A percentile compares a stretch with the other conserved stretches of the same genome.
Conservation (phyloP, 164 flowering plant species). For the Umbellularia californica region DNA sequence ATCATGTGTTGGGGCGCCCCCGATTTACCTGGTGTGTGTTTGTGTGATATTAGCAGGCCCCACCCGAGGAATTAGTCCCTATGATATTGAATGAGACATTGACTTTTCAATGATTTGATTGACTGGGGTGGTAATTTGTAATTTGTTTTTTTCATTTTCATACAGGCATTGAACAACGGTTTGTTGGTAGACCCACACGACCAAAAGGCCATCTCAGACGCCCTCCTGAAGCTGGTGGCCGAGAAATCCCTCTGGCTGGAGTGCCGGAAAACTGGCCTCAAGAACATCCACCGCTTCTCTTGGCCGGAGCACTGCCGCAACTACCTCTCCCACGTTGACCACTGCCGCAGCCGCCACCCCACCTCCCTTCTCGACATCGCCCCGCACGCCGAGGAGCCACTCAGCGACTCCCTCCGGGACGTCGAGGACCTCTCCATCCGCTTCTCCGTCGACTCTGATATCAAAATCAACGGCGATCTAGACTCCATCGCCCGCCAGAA, state of each 20-base stretch:
- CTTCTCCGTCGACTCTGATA: conserved; percentile 63
- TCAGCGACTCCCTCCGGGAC: conserved; percentile 75
- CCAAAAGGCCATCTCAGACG: conserved; percentile 62
- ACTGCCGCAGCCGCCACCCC: conserved; percentile 67
- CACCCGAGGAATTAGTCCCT: no score
- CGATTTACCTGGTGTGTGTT: no score
- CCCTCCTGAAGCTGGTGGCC: conserved; percentile 72
- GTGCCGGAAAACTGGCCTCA: conserved; percentile 61
- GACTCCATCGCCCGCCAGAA: conserved; percentile 46
- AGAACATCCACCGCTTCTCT: conserved; percentile 69
- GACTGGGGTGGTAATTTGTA: no score
- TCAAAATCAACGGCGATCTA: conserved; percentile 50
- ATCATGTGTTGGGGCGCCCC: no score
- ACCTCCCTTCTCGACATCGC: conserved; percentile 44
- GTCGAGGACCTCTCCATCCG: conserved; percentile 70
- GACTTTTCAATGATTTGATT: no score
- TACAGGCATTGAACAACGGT: conserved; percentile 62
- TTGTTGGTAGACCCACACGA: conserved; percentile 75
- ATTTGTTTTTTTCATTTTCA: no score
- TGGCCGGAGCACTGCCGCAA: conserved; percentile 83
- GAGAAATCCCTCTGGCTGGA: conserved; percentile 66
- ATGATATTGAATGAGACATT: no score
- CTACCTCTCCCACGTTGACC: conserved; percentile 67
- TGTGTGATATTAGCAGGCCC: no score
- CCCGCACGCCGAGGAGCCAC: conserved; percentile 56